A percentile compares a stretch with the other conserved stretches of the same genome.
Conservation (phyloP, 2,329 filamentous ascomycete species). For the Xylogone sp. region DNA sequence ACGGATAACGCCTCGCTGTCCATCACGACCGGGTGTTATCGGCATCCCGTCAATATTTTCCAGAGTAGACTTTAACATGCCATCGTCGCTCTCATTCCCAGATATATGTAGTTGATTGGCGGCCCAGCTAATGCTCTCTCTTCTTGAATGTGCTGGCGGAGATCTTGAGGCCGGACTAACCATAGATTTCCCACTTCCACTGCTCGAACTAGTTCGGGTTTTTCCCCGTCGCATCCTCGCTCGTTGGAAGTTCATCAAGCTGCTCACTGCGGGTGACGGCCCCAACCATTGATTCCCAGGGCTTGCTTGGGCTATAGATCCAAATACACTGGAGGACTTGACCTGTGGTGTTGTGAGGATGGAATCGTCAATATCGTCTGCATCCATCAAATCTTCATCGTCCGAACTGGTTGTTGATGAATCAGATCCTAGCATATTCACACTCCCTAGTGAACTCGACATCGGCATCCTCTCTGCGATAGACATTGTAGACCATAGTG, state of each 20-base stretch:
- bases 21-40: constrained; percentile 44
- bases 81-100: constrained; percentile 77
- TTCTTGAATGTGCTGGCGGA: constrained; percentile 65
- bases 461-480: constrained; percentile 67
- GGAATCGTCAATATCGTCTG: constrained; percentile 70
- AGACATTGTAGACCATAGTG: constrained; percentile 68
- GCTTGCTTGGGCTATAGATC: constrained; percentile 37
- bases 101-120: constrained; percentile 84
- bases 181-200: constrained; percentile 67
- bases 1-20: constrained; percentile 72
- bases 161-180: constrained; percentile 70
- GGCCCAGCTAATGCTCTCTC: constrained; percentile 87
- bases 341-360: constrained; percentile 82
- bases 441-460: constrained; percentile 61
- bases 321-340: constrained; percentile 49
- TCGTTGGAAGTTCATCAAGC: constrained; percentile 74
- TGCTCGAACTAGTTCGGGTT: constrained; percentile 64
- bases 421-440: constrained; percentile 70
- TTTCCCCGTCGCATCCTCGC: constrained; percentile 55
- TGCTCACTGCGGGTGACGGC: constrained; percentile 68
- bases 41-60: constrained; percentile 34
- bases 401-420: constrained; percentile 70
- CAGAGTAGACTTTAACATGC: constrained; percentile 42
- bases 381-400: constrained; percentile 67
- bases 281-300: constrained; percentile 60